Percentiles rank a stretch among this genome's conserved stretches.
These are phyloP conservation scores for Panicum miliaceum DNA, from an alignment of 176 grass and related monocot species.

Conservation along the genomic window DNA sequence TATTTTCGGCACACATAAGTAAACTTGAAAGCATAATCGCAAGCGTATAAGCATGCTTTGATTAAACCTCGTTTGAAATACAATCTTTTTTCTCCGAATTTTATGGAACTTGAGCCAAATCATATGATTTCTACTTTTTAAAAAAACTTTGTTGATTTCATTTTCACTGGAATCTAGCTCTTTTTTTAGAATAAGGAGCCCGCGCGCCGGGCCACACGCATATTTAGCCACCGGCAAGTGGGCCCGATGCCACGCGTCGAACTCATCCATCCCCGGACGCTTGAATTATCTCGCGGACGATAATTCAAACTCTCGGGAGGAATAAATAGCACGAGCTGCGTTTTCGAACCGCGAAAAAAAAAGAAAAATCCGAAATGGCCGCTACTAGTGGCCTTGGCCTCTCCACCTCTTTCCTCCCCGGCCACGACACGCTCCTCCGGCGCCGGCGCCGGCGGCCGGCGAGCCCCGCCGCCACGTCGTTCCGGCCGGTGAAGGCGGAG, in stretches of 20 bases:
- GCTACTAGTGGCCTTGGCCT: slow-evolving; percentile 54
- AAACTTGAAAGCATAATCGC: not conserved
- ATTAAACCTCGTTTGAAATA: not conserved
- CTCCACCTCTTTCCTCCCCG: slow-evolving; percentile 73
- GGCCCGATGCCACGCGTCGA: not conserved
- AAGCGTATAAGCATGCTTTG: not conserved
- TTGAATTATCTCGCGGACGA: slow-evolving; percentile 17
- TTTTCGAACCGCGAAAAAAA: slow-evolving; percentile 25
- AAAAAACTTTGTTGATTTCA: not conserved
- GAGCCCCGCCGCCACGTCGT: slow-evolving; percentile 14
- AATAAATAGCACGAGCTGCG: slow-evolving; percentile 36
- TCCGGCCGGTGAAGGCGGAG: slow-evolving; percentile 49
- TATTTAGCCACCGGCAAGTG: not conserved
- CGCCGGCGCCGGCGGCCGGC: slow-evolving; percentile 11
- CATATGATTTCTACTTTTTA: not conserved
- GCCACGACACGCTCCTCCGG: slow-evolving; percentile 50
- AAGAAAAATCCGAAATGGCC: slow-evolving; percentile 43
- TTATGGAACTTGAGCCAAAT: no score
- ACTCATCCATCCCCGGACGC: slow-evolving; percentile 3
- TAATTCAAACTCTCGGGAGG: not conserved
- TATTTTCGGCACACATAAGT: not conserved
- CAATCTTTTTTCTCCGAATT: no score
- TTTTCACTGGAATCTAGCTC: not conserved
- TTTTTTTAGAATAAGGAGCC: not conserved
- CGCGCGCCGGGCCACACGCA: not conserved